Evolutionary conservation across 352 stramenopile species (phyloP).

Genomic region (Hyaloperonospora arabidopsidis): DNA sequence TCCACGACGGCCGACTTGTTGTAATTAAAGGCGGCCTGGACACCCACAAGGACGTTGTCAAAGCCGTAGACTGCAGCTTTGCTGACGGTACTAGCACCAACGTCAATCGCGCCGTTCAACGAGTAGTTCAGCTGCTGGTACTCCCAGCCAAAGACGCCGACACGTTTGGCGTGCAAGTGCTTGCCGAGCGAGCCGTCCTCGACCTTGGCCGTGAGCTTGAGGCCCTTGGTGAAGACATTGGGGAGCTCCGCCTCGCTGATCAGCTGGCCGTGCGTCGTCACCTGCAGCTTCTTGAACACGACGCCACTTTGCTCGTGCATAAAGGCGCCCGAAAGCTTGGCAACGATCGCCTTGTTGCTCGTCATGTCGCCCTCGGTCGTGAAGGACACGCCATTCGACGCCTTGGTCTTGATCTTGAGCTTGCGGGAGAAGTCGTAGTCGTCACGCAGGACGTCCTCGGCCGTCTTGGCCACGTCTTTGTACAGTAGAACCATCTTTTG

Average conservation of each 20-base stretch:
- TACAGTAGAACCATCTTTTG: slow-evolving; percentile 62
- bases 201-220: slow-evolving; percentile 81
- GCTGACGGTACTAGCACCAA: slow-evolving; percentile 47
- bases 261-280: slow-evolving; percentile 72
- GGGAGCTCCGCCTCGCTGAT: slow-evolving; percentile 71
- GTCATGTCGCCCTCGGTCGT: slow-evolving; percentile 81
- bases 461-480: slow-evolving; percentile 84
- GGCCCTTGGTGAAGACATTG: slow-evolving; percentile 66
- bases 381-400: slow-evolving; percentile 77
- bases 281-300: slow-evolving; percentile 84
- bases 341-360: slow-evolving; percentile 83
- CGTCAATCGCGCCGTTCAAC: slow-evolving; percentile 50
- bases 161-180: slow-evolving; percentile 67
- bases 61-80: slow-evolving; percentile 68
- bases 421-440: slow-evolving; percentile 88
- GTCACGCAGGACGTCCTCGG: slow-evolving; percentile 76
- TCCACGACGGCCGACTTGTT: slow-evolving; percentile 80
- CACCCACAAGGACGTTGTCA: slow-evolving; percentile 72
- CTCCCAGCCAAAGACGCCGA: slow-evolving; percentile 69
- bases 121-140: slow-evolving; percentile 61
- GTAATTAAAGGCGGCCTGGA: slow-evolving; percentile 63
- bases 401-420: slow-evolving; percentile 88
- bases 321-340: slow-evolving; percentile 73
- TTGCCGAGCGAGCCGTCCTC: slow-evolving; percentile 76
- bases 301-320: slow-evolving; percentile 50